phyloP scores from a whole-genome alignment of 2,329 filamentous ascomycete species.

The Cercospora beticola region DNA sequence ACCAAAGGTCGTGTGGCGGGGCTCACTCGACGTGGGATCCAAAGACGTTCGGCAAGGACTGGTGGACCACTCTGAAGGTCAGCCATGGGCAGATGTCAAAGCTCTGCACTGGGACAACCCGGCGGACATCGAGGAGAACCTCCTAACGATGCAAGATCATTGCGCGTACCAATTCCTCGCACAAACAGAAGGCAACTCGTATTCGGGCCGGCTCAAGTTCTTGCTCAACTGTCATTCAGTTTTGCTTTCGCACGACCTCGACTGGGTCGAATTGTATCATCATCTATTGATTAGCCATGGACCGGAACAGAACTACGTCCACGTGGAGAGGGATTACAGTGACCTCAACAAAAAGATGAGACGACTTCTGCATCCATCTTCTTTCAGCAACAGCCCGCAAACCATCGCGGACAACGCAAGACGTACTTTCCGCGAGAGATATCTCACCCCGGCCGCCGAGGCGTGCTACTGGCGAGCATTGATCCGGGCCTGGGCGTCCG shows the following conservation, averaged over 20 bases:
- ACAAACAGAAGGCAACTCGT: slow-evolving; percentile 36
- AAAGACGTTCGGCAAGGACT: slow-evolving; percentile 36
- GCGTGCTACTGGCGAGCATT: slow-evolving; percentile 37
- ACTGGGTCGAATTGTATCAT: slow-evolving; percentile 34
- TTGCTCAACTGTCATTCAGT: slow-evolving; percentile 37
- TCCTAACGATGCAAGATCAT: slow-evolving; percentile 31
- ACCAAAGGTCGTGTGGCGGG: slow-evolving; percentile 34
- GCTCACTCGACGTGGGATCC: slow-evolving; percentile 31
- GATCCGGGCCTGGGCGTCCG: slow-evolving; percentile 49
- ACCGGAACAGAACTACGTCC: slow-evolving; percentile 34
- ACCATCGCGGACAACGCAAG: slow-evolving; percentile 31
- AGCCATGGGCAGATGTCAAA: slow-evolving; percentile 41
- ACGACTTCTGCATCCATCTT: slow-evolving; percentile 24
- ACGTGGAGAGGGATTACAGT: slow-evolving; percentile 31
- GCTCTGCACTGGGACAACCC: slow-evolving; percentile 29
- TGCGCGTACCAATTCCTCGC: slow-evolving; percentile 33
- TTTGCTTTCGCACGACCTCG: slow-evolving; percentile 32
- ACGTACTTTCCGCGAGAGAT: slow-evolving; percentile 30
- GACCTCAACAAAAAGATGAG: slow-evolving; percentile 33
- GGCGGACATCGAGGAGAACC: slow-evolving; percentile 26
- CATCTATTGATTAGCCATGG: slow-evolving; percentile 33
- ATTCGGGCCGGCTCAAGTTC: slow-evolving; percentile 36
- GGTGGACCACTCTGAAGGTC: slow-evolving; percentile 32
- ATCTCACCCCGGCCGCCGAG: slow-evolving; percentile 34
- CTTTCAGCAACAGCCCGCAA: slow-evolving; percentile 23